Conservation (phyloP, 495 filamentous ascomycete genomes). For the Rhizodiscina lignyota region DNA sequence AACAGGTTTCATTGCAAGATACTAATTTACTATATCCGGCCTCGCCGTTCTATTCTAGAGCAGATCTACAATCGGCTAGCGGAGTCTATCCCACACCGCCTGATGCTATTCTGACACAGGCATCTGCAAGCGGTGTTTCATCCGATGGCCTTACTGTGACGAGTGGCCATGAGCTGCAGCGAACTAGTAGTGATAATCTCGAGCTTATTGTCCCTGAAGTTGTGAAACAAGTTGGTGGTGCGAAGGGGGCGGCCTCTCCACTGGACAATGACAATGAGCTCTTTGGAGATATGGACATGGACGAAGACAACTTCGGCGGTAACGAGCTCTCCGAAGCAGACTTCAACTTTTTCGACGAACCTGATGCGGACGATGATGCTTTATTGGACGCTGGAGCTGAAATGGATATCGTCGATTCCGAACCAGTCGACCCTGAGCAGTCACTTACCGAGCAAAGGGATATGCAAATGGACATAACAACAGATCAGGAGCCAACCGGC, state of each 20-base stretch:
- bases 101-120: constrained; percentile 42
- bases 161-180: no score
- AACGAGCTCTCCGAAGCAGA: constrained; percentile 78
- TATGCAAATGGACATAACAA: constrained; percentile 2
- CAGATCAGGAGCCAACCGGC: neutral
- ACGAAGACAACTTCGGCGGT: constrained; percentile 22
- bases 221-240: neutral
- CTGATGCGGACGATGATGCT: constrained; percentile 17
- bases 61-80: constrained; percentile 8
- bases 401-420: constrained; percentile 3
- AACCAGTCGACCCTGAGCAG: neutral
- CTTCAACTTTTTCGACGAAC: constrained; percentile 80
- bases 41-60: constrained; percentile 12
- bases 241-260: neutral
- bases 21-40: constrained; percentile 6
- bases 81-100: constrained; percentile 80
- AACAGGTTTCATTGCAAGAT: neutral
- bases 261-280: constrained; percentile 41
- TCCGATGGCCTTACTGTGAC: neutral
- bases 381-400: constrained; percentile 1
- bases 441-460: constrained; percentile 4
- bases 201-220: neutral
- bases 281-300: constrained; percentile 51
- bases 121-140: neutral
- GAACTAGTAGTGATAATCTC: neutral